Evolutionary conservation across 1,284 basidiomycete species (phyloP).

Genomic region (Apiotrichum porosum): DNA sequence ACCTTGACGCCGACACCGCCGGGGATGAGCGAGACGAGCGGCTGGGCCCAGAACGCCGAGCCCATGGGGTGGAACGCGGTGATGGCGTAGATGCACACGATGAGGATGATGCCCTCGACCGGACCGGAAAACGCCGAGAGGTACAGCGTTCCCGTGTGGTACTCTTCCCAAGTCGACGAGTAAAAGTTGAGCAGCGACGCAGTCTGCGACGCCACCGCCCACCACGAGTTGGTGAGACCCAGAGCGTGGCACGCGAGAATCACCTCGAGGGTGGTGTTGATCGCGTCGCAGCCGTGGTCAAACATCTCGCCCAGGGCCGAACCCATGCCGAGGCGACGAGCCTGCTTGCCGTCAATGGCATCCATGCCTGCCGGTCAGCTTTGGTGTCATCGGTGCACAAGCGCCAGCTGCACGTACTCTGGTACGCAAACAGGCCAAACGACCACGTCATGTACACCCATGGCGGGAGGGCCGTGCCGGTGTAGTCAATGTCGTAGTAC

Average conservation of each 20-base stretch:
- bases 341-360: slow-evolving; percentile 73
- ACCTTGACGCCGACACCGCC: slow-evolving; percentile 16
- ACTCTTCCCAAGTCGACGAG: slow-evolving; percentile 85
- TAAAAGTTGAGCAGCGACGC: slow-evolving; percentile 92
- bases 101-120: slow-evolving; percentile 90
- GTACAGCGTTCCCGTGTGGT: slow-evolving; percentile 85
- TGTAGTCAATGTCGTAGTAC: slow-evolving; percentile 72
- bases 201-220: slow-evolving; percentile 83
- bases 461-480: slow-evolving; percentile 61
- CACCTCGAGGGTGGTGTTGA: slow-evolving; percentile 93
- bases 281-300: slow-evolving; percentile 87
- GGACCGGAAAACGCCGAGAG: slow-evolving; percentile 93
- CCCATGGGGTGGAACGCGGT: slow-evolving; percentile 59
- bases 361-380: slow-evolving; percentile 45
- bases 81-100: slow-evolving; percentile 70
- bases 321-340: slow-evolving; percentile 88
- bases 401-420: slow-evolving; percentile 61
- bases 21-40: slow-evolving; percentile 32
- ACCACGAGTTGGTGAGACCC: slow-evolving; percentile 89
- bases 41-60: slow-evolving; percentile 66
- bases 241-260: slow-evolving; percentile 77
- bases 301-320: slow-evolving; percentile 86
- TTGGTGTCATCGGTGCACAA: slow-evolving; percentile 51
- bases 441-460: slow-evolving; percentile 91
- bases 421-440: slow-evolving; percentile 84